Conservation (phyloP, 73 alveolate genomes). For the Paramecium pentaurelia region DNA sequence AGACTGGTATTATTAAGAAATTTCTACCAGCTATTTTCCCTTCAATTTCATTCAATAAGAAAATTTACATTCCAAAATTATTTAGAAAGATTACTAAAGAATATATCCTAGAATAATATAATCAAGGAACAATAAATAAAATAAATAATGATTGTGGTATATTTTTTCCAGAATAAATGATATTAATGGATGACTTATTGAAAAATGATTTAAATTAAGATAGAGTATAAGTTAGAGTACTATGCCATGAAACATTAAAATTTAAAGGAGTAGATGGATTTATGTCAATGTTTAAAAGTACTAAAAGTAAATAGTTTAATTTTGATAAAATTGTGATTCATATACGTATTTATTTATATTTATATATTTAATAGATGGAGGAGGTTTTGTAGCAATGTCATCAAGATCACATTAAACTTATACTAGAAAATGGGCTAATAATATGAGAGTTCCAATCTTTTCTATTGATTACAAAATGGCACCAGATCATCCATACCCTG, state of each 20-base stretch:
- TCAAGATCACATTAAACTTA: conserved; percentile 88
- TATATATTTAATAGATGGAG: conserved; percentile 73
- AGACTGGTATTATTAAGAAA: background rate
- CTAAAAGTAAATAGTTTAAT: background rate
- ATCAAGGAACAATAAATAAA: conserved; percentile 31
- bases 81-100: conserved; percentile 39
- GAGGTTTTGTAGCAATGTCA: conserved; percentile 96
- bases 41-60: conserved; percentile 28
- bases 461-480: conserved; percentile 94
- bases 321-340: conserved; percentile 78
- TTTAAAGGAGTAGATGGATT: background rate
- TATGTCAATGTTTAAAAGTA: background rate
- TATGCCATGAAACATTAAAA: background rate
- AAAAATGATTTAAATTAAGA: background rate
- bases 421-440: conserved; percentile 88
- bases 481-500: conserved; percentile 93
- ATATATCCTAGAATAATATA: background rate
- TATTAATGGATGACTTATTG: background rate
- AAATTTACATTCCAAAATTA: conserved; percentile 33
- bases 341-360: conserved; percentile 57
- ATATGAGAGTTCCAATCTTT: conserved; percentile 79
- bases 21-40: conserved; percentile 5
- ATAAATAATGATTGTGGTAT: background rate
- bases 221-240: conserved; percentile 28
- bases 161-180: background rate